These are phyloP conservation scores for Candida wancherniae DNA, from an alignment of 805 yeast genomes.

Conservation along the genomic window DNA sequence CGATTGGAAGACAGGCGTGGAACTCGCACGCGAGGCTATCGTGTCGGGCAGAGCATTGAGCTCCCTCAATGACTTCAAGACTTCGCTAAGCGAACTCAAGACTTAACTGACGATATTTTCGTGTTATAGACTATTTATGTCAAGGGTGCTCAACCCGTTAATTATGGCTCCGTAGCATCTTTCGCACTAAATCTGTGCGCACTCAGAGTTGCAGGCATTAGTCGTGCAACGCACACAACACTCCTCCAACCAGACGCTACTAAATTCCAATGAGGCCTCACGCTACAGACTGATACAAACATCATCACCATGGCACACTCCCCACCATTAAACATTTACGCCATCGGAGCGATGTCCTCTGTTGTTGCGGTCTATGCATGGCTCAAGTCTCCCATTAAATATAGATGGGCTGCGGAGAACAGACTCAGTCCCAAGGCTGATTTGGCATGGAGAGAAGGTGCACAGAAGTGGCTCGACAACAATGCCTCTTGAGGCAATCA, in stretches of 20 bases:
- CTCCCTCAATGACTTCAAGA: conserved; percentile 52
- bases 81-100: conserved; percentile 1
- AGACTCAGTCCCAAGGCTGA: conserved; percentile 45
- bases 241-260: conserved; percentile 16
- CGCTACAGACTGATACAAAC: conserved; percentile 3
- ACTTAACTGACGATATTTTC: too few species aligned
- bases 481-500: conserved; percentile 6
- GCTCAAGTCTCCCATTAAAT: conserved; percentile 41
- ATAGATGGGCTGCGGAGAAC: conserved; percentile 37
- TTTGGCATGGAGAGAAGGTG: conserved; percentile 44
- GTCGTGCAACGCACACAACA: conserved; percentile 16
- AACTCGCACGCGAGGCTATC: conserved; percentile 65
- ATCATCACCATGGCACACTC: conserved; percentile 25
- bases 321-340: conserved; percentile 37
- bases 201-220: background rate
- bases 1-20: conserved; percentile 75
- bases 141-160: too few species aligned
- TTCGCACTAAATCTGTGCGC: conserved; percentile 1
- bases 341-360: conserved; percentile 40
- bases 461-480: conserved; percentile 39
- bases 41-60: conserved; percentile 58
- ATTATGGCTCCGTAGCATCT: background rate
- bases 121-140: too few species aligned
- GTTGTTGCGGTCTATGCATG: conserved; percentile 32
- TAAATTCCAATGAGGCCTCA: conserved; percentile 7